Evolutionary conservation across 2,329 filamentous ascomycete genomes (phyloP), one percentile per base, ranked within the genome.

Genomic region (Eutypella sp.): DNA sequence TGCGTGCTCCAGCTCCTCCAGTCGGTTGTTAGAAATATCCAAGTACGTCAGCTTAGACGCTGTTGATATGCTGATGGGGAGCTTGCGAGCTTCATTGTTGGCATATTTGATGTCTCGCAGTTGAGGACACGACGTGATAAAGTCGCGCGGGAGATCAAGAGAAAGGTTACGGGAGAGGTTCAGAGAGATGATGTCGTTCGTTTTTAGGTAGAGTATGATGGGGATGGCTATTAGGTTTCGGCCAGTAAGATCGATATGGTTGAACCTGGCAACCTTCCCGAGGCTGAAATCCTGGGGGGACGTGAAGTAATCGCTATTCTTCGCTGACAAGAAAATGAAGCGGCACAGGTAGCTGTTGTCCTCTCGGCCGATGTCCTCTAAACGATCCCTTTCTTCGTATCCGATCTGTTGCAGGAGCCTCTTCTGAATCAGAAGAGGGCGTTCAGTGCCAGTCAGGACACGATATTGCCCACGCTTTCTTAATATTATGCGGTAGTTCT

Each of bases 281-380:
- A 95, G 82, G 22, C 85, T 87, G 41, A 90, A 79, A 58, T 97
- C 92, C 52, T 91, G 85, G 20, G 87, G 74, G 49, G 78, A 82
- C 37, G 84, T 76, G 51, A 85, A 82, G 58, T 80, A 91, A 41
- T 91, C 89, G 63, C 84, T 91, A 64, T 96, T 86, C 59, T 92
- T 88, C 18, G 87, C 85, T 15, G 92, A 91, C 47, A 96, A 74
- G 67, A 99, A 99, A 48, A 93, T 89, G 69, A 99, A 97, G 5
- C 93, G 87, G 62, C 91, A 95, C 11, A 99, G 78, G 58, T 97
- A 99, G 63, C 91, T 95, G 66, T 97, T 96, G 71, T 99, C 93
- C 66, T 99, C 93, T 47, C 93, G 83, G 23, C 93, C 93, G 43
- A 99, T 81, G 51, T 97, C 93, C 63, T 96, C 92, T 39, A 99